These are phyloP conservation scores for Coniochaeta hoffmannii DNA, from an alignment of 2,329 filamentous ascomycete genomes.

Conservation along the genomic window DNA sequence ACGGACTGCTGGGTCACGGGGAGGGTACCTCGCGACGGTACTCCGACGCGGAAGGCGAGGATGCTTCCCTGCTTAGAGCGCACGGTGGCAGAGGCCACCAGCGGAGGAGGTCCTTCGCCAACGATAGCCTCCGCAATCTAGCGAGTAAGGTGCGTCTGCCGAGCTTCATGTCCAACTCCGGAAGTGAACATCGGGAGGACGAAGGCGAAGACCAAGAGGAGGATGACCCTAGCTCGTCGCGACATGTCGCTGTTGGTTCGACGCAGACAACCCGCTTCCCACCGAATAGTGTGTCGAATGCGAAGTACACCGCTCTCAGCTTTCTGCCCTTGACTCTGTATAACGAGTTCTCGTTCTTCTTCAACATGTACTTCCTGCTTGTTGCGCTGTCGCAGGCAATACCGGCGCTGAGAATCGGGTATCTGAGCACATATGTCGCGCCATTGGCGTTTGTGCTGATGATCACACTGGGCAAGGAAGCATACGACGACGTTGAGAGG, in stretches of 20 bases:
- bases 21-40: constrained; percentile 46
- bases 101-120: constrained; percentile 19
- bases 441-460: constrained; percentile 85
- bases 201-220: constrained; percentile 45
- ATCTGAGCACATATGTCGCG: constrained; percentile 88
- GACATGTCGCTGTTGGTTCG: constrained; percentile 69
- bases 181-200: constrained; percentile 26
- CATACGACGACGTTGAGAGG: constrained; percentile 83
- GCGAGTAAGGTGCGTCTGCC: constrained; percentile 53
- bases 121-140: constrained; percentile 33
- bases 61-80: constrained; percentile 62
- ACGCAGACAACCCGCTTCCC: constrained; percentile 71
- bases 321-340: constrained; percentile 93
- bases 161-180: constrained; percentile 51
- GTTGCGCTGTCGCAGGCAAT: constrained; percentile 93
- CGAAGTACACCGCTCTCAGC: constrained; percentile 92
- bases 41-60: constrained; percentile 58
- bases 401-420: constrained; percentile 82
- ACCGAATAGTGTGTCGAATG: constrained; percentile 87
- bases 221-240: constrained; percentile 61
- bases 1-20: constrained; percentile 58
- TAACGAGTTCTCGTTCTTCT: constrained; percentile 99
- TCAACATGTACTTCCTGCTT: constrained; percentile 97
- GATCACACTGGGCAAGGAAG: constrained; percentile 93
- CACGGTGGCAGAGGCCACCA: constrained; percentile 20